Percentiles rank a stretch among this genome's conserved stretches.
These are phyloP conservation scores for Mortierella claussenii DNA, from an alignment of 192 early-diverging fungal genomes.

Conservation along the genomic window DNA sequence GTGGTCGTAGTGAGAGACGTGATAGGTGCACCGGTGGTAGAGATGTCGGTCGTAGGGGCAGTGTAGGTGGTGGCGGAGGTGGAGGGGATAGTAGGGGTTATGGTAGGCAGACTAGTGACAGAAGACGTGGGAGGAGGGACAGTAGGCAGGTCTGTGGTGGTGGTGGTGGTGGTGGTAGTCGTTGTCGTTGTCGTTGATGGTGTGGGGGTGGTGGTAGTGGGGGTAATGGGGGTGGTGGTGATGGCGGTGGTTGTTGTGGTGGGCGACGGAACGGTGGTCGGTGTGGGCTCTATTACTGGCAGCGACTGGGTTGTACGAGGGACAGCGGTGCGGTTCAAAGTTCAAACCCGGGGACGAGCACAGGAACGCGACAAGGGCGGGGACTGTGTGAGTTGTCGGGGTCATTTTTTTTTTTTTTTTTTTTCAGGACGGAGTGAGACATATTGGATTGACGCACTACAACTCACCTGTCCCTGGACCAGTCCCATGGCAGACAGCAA, in stretches of 20 bases:
- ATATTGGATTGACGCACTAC: no score
- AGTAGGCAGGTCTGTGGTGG: neutral
- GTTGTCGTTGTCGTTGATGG: slow-evolving; percentile 2
- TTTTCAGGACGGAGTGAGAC: no score
- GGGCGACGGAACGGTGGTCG: neutral
- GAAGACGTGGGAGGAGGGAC: neutral
- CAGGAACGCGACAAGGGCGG: no score
- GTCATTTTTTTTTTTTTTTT: no score
- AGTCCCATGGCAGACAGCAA: slow-evolving; percentile 20
- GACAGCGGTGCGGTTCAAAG: no score
- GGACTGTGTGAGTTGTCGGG: no score
- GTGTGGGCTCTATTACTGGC: no score
- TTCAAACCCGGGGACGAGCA: no score
- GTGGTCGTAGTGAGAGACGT: neutral
- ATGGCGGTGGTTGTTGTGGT: neutral
- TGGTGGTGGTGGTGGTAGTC: neutral
- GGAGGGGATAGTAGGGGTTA: neutral
- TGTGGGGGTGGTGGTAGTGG: neutral
- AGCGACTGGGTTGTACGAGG: no score
- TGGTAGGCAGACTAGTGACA: no score
- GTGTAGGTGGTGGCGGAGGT: neutral
- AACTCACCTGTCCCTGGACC: slow-evolving; percentile 25
- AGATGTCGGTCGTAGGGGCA: neutral
- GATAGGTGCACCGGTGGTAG: neutral
- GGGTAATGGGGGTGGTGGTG: neutral